Conservation (phyloP, 108 stramenopile genomes). For the Cyclostephanos tholiformis region DNA sequence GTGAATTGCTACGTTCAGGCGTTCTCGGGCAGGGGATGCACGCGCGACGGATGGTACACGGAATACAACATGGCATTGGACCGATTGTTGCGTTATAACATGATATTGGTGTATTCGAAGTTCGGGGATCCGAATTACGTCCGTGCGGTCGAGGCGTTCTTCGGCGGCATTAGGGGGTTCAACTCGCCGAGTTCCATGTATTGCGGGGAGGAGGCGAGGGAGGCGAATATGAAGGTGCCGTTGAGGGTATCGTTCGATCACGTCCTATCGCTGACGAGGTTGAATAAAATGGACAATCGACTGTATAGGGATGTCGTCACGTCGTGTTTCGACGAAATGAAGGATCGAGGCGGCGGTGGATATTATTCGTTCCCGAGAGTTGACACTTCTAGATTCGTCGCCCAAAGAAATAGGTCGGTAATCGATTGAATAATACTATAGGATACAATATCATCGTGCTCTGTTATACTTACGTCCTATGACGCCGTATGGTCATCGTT, state of each 20-base stretch:
- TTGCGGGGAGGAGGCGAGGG: constrained; percentile 35
- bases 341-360: constrained; percentile 8
- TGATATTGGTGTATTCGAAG: constrained; percentile 36
- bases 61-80: constrained; percentile 30
- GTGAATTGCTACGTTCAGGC: constrained; percentile 48
- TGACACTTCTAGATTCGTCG: constrained; percentile 7
- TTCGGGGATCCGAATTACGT: constrained; percentile 33
- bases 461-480: too few species aligned
- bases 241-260: constrained; percentile 26
- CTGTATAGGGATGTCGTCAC: constrained; percentile 22
- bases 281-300: constrained; percentile 37
- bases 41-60: constrained; percentile 30
- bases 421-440: too few species aligned
- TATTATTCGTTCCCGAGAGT: constrained; percentile 27
- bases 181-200: constrained; percentile 18
- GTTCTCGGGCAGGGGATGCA: constrained; percentile 37
- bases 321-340: constrained; percentile 16
- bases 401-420: constrained; percentile 26
- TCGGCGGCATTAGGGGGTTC: constrained; percentile 41
- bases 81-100: constrained; percentile 35
- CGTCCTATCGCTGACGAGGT: constrained; percentile 23
- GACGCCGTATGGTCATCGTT: too few species aligned
- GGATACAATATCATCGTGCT: too few species aligned
- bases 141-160: constrained; percentile 28
- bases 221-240: constrained; percentile 35